phyloP scores from a whole-genome alignment of 2,329 filamentous ascomycete species.

The Hymenotorrendiella dingleyae region DNA sequence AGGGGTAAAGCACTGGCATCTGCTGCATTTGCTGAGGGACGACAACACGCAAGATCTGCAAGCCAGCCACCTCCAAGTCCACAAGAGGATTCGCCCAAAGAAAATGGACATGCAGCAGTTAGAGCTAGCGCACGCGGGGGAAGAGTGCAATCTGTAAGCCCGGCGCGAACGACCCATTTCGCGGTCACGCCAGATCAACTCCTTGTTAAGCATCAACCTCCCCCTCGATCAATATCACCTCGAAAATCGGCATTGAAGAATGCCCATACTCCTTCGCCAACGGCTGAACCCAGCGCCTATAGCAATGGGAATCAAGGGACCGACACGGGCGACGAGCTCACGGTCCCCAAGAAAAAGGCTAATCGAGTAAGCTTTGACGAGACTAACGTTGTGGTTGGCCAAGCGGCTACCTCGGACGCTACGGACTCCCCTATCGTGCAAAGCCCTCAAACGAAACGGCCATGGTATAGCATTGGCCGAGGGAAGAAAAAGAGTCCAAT shows the following conservation, averaged over 20 bases:
- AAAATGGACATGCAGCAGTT: constrained; percentile 14
- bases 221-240: constrained; percentile 65
- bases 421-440: constrained; percentile 35
- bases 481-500: constrained; percentile 45
- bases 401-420: constrained; percentile 36
- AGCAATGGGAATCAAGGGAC: neutral
- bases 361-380: constrained; percentile 74
- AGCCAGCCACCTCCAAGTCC: constrained; percentile 19
- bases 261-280: constrained; percentile 49
- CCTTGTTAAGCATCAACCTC: constrained; percentile 60
- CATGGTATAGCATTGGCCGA: constrained; percentile 48
- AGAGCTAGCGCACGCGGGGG: constrained; percentile 25
- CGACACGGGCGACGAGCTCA: constrained; percentile 31
- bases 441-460: constrained; percentile 39
- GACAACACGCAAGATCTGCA: constrained; percentile 17
- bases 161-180: constrained; percentile 64
- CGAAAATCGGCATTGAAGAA: constrained; percentile 73
- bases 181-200: constrained; percentile 49
- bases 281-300: constrained; percentile 33
- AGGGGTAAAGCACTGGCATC: constrained; percentile 21
- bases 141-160: constrained; percentile 45
- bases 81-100: constrained; percentile 4
- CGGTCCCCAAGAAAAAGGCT: constrained; percentile 51
- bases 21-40: constrained; percentile 16
- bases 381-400: constrained; percentile 47